These are phyloP conservation scores for Exophiala viscosa DNA, from an alignment of 2,329 filamentous ascomycete species.

Conservation along the genomic window DNA sequence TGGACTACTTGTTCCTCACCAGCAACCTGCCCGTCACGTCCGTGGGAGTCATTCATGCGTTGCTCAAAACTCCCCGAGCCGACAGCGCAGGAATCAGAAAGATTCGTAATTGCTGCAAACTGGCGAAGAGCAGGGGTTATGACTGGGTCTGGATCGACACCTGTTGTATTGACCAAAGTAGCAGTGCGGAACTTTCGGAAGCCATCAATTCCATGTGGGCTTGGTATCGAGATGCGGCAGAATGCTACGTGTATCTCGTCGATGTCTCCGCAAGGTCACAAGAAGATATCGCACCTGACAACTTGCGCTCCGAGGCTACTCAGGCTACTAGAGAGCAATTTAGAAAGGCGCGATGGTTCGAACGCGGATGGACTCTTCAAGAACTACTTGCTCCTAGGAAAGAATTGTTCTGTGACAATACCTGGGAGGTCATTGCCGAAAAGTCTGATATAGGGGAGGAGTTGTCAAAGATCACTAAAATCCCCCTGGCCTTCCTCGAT, in stretches of 20 bases:
- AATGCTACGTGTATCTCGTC: conserved; percentile 13
- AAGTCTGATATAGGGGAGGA: not conserved
- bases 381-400: conserved; percentile 23
- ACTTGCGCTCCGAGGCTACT: not conserved
- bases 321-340: not conserved
- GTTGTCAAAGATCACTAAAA: conserved; percentile 3
- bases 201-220: conserved; percentile 14
- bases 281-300: not conserved
- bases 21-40: not conserved
- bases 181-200: conserved; percentile 27
- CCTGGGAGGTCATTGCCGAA: conserved; percentile 2
- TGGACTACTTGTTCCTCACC: conserved; percentile 8
- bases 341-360: conserved; percentile 17
- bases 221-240: conserved; percentile 26
- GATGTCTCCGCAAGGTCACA: conserved; percentile 15
- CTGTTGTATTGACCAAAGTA: conserved; percentile 30
- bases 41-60: not conserved
- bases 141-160: conserved; percentile 27
- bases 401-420: conserved; percentile 16
- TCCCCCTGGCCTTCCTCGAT: conserved; percentile 1
- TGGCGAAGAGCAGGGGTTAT: not conserved
- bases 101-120: conserved; percentile 1
- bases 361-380: too few relatives aligned
- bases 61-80: not conserved
- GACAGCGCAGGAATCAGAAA: not conserved